phyloP scores from a whole-genome alignment of 192 early-diverging fungal species.

The Coemansia sp. region DNA sequence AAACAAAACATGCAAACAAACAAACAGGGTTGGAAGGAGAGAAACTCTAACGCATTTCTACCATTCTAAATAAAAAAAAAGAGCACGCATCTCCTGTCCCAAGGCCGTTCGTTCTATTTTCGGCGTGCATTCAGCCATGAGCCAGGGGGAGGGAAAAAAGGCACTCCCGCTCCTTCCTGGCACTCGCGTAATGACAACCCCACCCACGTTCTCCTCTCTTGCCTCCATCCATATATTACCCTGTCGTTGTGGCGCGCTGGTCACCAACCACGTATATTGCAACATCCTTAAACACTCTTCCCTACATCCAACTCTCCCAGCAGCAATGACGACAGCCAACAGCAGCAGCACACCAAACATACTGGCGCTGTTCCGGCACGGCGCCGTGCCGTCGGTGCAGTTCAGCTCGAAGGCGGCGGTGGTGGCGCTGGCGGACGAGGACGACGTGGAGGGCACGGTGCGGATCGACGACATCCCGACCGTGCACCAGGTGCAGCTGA shows the following conservation, averaged over 20 bases:
- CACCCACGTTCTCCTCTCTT: neutral
- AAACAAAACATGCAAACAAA: no score
- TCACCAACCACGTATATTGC: neutral
- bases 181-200: neutral
- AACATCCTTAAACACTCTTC: no score
- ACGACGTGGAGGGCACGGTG: slow-evolving; percentile 22
- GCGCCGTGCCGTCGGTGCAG: slow-evolving; percentile 12
- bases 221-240: neutral
- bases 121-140: slow-evolving; percentile 1
- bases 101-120: neutral
- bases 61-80: no score
- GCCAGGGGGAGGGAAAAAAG: neutral
- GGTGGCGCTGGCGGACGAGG: slow-evolving; percentile 12
- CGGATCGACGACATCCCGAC: slow-evolving; percentile 30
- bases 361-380: slow-evolving; percentile 14
- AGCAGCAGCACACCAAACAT: neutral
- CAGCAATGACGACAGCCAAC: neutral
- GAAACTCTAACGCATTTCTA: no score
- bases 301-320: neutral
- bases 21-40: no score
- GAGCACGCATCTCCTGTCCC: no score
- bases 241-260: neutral
- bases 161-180: no score
- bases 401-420: slow-evolving; percentile 31
- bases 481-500: slow-evolving; percentile 26